These are phyloP conservation scores for Pulveroboletus ravenelii DNA, from an alignment of 768 basidiomycete species.

Conservation along the genomic window DNA sequence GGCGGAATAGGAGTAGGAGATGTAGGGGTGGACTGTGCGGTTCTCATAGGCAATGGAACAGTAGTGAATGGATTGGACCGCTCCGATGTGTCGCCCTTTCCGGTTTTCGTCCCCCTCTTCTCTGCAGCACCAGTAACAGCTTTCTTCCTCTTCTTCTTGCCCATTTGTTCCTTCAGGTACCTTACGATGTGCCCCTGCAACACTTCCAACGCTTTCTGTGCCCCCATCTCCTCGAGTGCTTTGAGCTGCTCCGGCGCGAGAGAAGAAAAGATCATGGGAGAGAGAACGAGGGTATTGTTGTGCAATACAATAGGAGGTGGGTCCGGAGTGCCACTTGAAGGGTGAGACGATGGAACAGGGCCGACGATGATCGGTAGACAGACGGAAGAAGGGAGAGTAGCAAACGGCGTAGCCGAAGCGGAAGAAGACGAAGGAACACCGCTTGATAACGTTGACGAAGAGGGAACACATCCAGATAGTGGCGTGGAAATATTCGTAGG, in stretches of 20 bases:
- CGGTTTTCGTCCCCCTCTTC: conserved; percentile 38
- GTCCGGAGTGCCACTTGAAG: conserved; percentile 42
- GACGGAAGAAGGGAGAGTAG: conserved; percentile 39
- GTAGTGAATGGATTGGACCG: conserved; percentile 43
- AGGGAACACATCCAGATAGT: background rate
- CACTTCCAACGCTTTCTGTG: conserved; percentile 74
- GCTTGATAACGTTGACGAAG: conserved; percentile 17
- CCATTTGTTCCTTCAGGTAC: conserved; percentile 71
- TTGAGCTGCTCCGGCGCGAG: conserved; percentile 68
- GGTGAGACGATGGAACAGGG: conserved; percentile 62
- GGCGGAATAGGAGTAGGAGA: background rate
- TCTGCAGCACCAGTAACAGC: conserved; percentile 32
- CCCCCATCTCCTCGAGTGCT: conserved; percentile 75
- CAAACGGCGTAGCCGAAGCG: conserved; percentile 19
- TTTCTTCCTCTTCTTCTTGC: conserved; percentile 37
- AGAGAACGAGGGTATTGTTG: conserved; percentile 77
- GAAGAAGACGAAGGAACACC: conserved; percentile 11
- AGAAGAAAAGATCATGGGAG: conserved; percentile 79
- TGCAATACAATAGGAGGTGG: conserved; percentile 71
- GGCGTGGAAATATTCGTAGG: conserved; percentile 19
- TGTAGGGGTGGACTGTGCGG: conserved; percentile 6
- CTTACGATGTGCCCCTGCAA: conserved; percentile 83
- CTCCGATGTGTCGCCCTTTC: conserved; percentile 31
- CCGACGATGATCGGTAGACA: conserved; percentile 75
- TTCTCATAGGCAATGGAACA: conserved; percentile 33